Base-by-base conservation (phyloP, 371 early-diverging fungal genomes). In the Rhizopus sp. region DNA sequence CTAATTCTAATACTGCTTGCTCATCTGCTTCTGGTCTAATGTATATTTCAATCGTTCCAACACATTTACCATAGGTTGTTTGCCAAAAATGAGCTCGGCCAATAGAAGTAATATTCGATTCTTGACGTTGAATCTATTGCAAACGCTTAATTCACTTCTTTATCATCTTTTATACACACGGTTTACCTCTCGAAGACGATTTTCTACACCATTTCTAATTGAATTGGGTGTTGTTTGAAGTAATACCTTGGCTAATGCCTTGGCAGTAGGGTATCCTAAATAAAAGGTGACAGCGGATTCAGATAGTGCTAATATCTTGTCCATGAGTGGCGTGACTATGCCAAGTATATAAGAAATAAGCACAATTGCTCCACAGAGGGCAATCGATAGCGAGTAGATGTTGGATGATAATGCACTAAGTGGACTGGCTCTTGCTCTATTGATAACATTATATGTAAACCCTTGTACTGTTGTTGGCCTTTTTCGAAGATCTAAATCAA, bases 11-110 rank as follows among this genome's bases (percentile, higher is more conserved):
- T 0, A 82, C 57, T 1, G 66, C 57, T 32, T 81, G 80, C 53
- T 87, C 87, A 49, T 85, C 82, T 17, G 83, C 76, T 13, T 80
- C 85, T 5, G 77, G 70, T 42, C 63, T 55, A 9, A 85, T 64
- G 10, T 70, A 78, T 10, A 87, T 62, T 32, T 78, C 73, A 30
- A 84, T 37, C 0, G 87, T 84, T 3, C 85, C 85, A 9, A 87
- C 75, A 48, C 77, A 67, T 61, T 84, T 79, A 12, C 82, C 82
- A 57, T 80, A 80, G 0, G 85, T 82, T 50, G 83, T 87, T 56
- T 81, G 82, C 87, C 87, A 87, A 47, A 85, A 80, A 72, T 87
- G 87, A 3, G 81, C 69, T 3, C 78, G 59, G 17, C 80, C 78
- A 13, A 84, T 62, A 31, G 74, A 60, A 9, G 80, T 4, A 9